Percentiles rank a stretch among this genome's conserved stretches.
Evolutionary conservation across 164 flowering plant species (phyloP).

Genomic region (Houttuynia cordata): DNA sequence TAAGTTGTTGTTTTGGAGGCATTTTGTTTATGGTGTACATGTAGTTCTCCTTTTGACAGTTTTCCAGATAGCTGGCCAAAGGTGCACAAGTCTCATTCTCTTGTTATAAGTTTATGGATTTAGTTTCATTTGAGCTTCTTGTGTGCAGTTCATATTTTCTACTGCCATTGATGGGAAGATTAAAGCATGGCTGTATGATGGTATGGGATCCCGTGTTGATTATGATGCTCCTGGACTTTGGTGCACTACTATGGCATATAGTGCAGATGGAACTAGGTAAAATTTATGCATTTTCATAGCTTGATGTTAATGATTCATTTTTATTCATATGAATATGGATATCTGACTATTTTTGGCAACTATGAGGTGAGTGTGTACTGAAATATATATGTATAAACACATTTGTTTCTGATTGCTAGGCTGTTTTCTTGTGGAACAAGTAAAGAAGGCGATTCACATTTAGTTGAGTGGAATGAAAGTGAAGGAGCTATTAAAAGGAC

Average conservation of each 20-base stretch:
- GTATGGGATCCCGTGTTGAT: slow-evolving; percentile 63
- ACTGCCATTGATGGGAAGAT: slow-evolving; percentile 75
- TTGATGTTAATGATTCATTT: not conserved
- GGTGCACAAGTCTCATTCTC: not conserved
- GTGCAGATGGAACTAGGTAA: slow-evolving; percentile 76
- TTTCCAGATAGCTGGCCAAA: not conserved
- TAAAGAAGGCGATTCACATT: slow-evolving; percentile 19
- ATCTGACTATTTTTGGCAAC: not conserved
- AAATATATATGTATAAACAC: not conserved
- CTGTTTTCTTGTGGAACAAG: slow-evolving; percentile 19
- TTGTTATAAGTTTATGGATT: not conserved
- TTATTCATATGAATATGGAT: not conserved
- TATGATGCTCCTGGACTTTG: slow-evolving; percentile 80
- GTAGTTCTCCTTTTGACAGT: not conserved
- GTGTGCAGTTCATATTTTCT: slow-evolving; percentile 56
- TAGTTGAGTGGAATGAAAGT: slow-evolving; percentile 18
- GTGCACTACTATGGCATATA: slow-evolving; percentile 61
- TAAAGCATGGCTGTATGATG: slow-evolving; percentile 76
- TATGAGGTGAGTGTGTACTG: not conserved
- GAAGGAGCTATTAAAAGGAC: slow-evolving; percentile 18
- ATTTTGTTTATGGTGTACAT: not conserved
- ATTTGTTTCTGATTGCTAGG: not conserved
- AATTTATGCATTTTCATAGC: not conserved
- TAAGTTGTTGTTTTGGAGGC: not conserved
- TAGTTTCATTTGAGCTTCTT: not conserved